Percentiles rank a stretch among this genome's conserved stretches.
Conservation (phyloP, 2,329 filamentous ascomycete species). For the Calonectria pseudoturangicola region DNA sequence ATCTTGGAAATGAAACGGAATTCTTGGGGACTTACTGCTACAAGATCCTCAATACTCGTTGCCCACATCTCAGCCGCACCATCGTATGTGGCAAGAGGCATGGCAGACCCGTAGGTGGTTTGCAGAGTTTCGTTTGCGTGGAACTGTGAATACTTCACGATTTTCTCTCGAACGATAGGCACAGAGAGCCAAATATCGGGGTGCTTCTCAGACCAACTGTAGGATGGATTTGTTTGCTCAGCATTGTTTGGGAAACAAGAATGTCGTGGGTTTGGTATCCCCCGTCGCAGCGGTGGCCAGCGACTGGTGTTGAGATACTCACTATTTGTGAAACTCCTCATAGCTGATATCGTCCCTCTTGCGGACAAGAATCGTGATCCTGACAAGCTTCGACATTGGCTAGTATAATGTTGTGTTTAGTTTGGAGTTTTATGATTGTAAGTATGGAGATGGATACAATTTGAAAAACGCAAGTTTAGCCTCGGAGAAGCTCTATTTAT, state of each 20-base stretch:
- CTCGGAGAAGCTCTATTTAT: too few species aligned
- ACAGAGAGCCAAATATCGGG: slow-evolving; percentile 13
- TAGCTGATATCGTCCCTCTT: slow-evolving; percentile 7
- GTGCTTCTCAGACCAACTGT: slow-evolving; percentile 5
- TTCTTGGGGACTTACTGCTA: background rate
- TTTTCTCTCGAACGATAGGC: slow-evolving; percentile 2
- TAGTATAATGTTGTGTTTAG: too few species aligned
- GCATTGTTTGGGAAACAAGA: background rate
- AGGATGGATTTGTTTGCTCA: background rate
- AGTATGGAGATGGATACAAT: too few species aligned
- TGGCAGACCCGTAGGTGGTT: background rate
- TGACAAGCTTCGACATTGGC: background rate
- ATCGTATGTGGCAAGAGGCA: background rate
- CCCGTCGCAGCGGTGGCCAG: too few species aligned
- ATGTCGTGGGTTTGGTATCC: too few species aligned
- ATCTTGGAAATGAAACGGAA: too few species aligned
- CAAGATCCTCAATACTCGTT: background rate
- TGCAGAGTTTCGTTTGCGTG: background rate
- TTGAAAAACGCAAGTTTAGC: too few species aligned
- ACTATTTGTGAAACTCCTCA: slow-evolving; percentile 17
- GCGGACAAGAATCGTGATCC: background rate
- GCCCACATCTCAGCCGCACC: slow-evolving; percentile 4
- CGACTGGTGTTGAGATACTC: background rate
- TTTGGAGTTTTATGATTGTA: too few species aligned
- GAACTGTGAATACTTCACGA: slow-evolving; percentile 10